Base-by-base conservation (phyloP, 345 rosid species). In the Viola odorata region DNA sequence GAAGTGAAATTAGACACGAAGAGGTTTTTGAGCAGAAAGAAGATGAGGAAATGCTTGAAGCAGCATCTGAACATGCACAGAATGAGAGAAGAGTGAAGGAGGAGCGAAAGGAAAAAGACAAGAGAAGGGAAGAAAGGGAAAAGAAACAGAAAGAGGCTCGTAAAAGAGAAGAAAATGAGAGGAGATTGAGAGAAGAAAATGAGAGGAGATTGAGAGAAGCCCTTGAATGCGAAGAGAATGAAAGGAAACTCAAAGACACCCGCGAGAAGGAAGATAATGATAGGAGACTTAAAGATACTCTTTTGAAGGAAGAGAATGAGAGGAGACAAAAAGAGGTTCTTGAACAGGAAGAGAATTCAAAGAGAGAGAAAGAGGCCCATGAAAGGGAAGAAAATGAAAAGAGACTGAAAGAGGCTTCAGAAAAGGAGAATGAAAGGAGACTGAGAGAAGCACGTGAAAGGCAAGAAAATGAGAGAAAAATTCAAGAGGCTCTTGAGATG, bases 161-260 rank as follows among this genome's bases (percentile, higher is more conserved):
- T 8, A 69, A 71, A 36, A 71, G 50, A 70, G 64, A 70, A 51
- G 79, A 76, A 60, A 60, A 48, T 4, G 81, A 79, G 62, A 50
- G 62, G 63, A 74, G 68, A 61, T 50, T 40, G 23, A 75, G 15
- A 58, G 78, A 75, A 64, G 82, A 77, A 60, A 64, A 63, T 4
- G 81, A 79, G 71, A 78, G 69, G 60, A 79, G 75, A 61, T 44
- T 74, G 41, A 78, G 61, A 65, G 84, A 76, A 67, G 79, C 61
- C 16, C 57, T 16, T 52, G 81, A 73, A 41, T 59, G 55, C 57
- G 74, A 58, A 65, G 84, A 75, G 50, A 69, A 65, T 55, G 77
- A 77, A 65, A 74, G 57, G 72, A 83, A 69, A 67, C 47, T 51
- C 14, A 69, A 58, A 17, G 75, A 64, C 60, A 71, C 53, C 55